These are phyloP conservation scores for Tylopilus orsonianus DNA, from an alignment of 1,284 basidiomycete genomes.

Conservation along the genomic window DNA sequence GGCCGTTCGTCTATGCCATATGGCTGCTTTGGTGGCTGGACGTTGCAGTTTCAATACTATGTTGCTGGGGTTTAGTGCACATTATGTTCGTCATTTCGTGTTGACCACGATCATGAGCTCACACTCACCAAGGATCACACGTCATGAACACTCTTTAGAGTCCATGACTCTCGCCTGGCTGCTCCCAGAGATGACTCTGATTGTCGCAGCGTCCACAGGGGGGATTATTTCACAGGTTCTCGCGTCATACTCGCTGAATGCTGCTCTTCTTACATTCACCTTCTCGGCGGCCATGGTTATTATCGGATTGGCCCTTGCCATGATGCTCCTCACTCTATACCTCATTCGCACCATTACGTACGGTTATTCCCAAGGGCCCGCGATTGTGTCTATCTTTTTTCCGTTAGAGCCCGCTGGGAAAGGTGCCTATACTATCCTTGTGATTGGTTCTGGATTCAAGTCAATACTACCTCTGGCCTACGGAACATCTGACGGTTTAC, in stretches of 20 bases:
- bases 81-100: conserved; percentile 49
- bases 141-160: conserved; percentile 57
- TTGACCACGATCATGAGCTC: conserved; percentile 1
- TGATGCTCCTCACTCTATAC: conserved; percentile 56
- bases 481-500: conserved; percentile 24
- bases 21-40: conserved; percentile 80
- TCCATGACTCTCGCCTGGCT: conserved; percentile 65
- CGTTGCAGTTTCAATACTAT: conserved; percentile 53
- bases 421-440: conserved; percentile 49
- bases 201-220: conserved; percentile 69
- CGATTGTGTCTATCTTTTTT: conserved; percentile 61
- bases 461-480: conserved; percentile 36
- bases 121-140: conserved; percentile 49
- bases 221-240: conserved; percentile 56
- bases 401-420: conserved; percentile 61
- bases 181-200: conserved; percentile 69
- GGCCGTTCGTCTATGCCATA: conserved; percentile 54
- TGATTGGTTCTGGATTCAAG: conserved; percentile 44
- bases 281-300: conserved; percentile 54
- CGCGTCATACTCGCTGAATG: conserved; percentile 40
- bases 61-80: conserved; percentile 66
- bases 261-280: conserved; percentile 56
- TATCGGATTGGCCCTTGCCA: conserved; percentile 55
- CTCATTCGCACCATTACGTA: conserved; percentile 46
- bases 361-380: conserved; percentile 45